A percentile compares a stretch with the other conserved stretches of the same genome.
phyloP scores from a whole-genome alignment of 1,284 basidiomycete genomes.

The Trichosporon ovoides region DNA sequence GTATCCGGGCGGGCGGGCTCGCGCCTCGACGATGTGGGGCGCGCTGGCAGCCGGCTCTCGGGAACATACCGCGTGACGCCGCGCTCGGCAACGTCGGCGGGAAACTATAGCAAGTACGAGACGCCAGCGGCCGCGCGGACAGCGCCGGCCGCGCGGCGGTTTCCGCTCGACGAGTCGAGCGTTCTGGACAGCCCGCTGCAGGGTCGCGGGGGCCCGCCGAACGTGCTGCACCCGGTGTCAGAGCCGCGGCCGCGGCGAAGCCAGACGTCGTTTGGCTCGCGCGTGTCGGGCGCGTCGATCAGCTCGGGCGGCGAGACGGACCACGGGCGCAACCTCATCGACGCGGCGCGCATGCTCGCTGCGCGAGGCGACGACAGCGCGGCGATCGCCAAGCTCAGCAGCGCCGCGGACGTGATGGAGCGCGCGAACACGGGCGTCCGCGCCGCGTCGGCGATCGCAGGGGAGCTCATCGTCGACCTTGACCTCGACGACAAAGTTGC shows the following conservation, averaged over 20 bases:
- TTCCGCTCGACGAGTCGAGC: conserved; percentile 9
- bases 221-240: not conserved
- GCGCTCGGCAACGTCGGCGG: conserved; percentile 14
- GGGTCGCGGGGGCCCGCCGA: conserved; percentile 13
- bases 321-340: conserved; percentile 40
- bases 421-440: conserved; percentile 29
- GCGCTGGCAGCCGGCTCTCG: not conserved
- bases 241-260: conserved; percentile 13
- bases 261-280: conserved; percentile 13
- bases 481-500: conserved; percentile 25
- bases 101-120: conserved; percentile 27
- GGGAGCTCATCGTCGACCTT: conserved; percentile 26
- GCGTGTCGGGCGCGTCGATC: conserved; percentile 7
- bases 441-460: conserved; percentile 24
- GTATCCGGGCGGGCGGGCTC: not conserved
- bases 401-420: conserved; percentile 28
- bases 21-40: conserved; percentile 10
- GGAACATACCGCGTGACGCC: not conserved
- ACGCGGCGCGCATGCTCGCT: conserved; percentile 36
- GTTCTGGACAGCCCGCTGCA: conserved; percentile 17
- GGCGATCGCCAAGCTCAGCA: conserved; percentile 25
- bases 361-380: conserved; percentile 21
- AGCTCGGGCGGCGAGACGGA: conserved; percentile 24
- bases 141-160: conserved; percentile 7
- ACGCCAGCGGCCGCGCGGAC: conserved; percentile 23